Conservation (phyloP, 164 flowering plant species). For the Sextonia rubra region DNA sequence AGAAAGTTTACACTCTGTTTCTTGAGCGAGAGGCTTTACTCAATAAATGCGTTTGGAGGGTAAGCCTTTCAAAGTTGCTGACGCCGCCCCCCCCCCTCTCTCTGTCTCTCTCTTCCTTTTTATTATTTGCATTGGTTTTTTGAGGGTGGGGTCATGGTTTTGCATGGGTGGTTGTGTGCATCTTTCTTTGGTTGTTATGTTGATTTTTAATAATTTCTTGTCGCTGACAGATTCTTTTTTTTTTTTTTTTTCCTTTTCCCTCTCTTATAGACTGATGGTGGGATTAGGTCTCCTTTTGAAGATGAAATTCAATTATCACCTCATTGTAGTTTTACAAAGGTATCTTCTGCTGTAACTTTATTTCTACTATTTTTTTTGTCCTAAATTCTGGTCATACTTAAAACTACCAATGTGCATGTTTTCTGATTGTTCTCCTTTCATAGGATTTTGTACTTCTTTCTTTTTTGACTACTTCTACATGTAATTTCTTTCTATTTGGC, state of each 20-base stretch:
- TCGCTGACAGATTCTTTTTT: neutral
- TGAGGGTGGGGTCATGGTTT: too few species aligned
- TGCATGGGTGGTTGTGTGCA: too few species aligned
- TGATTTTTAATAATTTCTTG: too few species aligned
- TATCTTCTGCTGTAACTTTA: constrained; percentile 9
- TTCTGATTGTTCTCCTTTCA: neutral
- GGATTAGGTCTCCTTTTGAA: constrained; percentile 46
- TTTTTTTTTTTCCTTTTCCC: neutral
- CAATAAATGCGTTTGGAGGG: constrained; percentile 53
- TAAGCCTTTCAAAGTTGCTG: constrained; percentile 15
- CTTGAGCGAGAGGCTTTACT: constrained; percentile 60
- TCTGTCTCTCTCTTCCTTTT: neutral
- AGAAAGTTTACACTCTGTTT: constrained; percentile 48
- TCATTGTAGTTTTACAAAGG: constrained; percentile 81
- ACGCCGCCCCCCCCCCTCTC: too few species aligned
- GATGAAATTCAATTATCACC: constrained; percentile 47
- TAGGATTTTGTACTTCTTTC: neutral
- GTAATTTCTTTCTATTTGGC: too few species aligned
- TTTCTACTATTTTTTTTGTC: neutral
- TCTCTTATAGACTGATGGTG: constrained; percentile 55
- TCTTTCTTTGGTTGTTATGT: too few species aligned
- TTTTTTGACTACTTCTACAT: too few species aligned
- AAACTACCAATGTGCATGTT: too few species aligned
- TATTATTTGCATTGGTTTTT: too few species aligned
- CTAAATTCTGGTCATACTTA: neutral